A percentile compares a stretch with the other conserved stretches of the same genome.
Evolutionary conservation across 495 filamentous ascomycete species (phyloP).

Genomic region (Trichoderma gamsii): DNA sequence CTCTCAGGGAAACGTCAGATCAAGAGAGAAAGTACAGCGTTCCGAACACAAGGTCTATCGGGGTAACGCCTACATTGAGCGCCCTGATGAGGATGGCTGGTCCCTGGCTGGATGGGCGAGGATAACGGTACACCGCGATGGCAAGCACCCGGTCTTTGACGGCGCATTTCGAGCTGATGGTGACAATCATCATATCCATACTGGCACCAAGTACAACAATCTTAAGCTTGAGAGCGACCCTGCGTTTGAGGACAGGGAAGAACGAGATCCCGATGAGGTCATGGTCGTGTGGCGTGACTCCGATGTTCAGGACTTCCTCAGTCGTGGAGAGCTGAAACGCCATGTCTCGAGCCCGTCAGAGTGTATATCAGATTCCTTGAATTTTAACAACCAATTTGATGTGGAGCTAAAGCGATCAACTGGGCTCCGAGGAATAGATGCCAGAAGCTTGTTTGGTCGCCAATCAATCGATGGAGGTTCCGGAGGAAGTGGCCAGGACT

Average conservation of each 20-base stretch:
- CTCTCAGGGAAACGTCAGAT: constrained; percentile 56
- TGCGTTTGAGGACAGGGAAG: constrained; percentile 39
- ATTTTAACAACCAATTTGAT: constrained; percentile 60
- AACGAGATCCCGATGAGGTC: constrained; percentile 54
- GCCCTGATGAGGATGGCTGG: constrained; percentile 58
- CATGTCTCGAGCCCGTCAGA: constrained; percentile 29
- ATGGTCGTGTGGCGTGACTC: constrained; percentile 93
- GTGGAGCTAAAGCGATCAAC: constrained; percentile 9
- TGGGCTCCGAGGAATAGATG: constrained; percentile 27
- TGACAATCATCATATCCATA: constrained; percentile 84
- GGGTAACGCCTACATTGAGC: constrained; percentile 66
- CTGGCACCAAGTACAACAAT: constrained; percentile 63
- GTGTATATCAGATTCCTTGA: constrained; percentile 61
- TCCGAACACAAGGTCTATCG: constrained; percentile 75
- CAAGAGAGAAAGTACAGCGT: constrained; percentile 60
- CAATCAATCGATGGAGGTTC: constrained; percentile 46
- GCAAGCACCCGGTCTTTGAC: constrained; percentile 74
- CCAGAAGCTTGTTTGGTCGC: constrained; percentile 35
- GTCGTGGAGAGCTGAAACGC: constrained; percentile 29
- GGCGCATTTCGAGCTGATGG: constrained; percentile 76
- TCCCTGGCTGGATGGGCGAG: constrained; percentile 79
- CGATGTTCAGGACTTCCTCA: constrained; percentile 50
- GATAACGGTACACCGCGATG: constrained; percentile 70
- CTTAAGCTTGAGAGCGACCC: constrained; percentile 73
- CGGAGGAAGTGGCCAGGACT: constrained; percentile 72